These are phyloP conservation scores for Ophiostoma australiae DNA, from an alignment of 2,329 filamentous ascomycete species.

Conservation along the genomic window DNA sequence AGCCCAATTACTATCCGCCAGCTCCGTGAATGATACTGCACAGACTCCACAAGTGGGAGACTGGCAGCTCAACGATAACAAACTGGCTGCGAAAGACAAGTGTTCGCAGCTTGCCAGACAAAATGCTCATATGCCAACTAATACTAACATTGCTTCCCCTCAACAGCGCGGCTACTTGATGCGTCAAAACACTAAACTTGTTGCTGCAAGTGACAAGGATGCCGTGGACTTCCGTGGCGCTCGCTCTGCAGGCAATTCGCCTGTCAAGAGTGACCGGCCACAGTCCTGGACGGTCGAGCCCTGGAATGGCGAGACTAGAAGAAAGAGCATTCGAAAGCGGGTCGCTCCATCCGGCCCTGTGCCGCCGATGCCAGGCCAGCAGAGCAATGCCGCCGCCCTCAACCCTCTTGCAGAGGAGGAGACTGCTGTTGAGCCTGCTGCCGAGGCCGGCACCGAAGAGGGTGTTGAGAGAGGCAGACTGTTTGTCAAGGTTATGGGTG, in stretches of 20 bases:
- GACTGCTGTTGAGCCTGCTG: conserved; percentile 34
- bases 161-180: conserved; percentile 96
- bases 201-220: conserved; percentile 80
- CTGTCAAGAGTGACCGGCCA: conserved; percentile 70
- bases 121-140: conserved; percentile 29
- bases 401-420: conserved; percentile 68
- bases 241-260: conserved; percentile 62
- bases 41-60: conserved; percentile 38
- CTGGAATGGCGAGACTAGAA: conserved; percentile 79
- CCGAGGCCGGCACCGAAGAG: conserved; percentile 61
- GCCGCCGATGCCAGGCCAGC: conserved; percentile 81
- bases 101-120: conserved; percentile 13
- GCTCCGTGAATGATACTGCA: conserved; percentile 22
- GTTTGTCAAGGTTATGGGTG: conserved; percentile 97
- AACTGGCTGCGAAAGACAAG: conserved; percentile 19
- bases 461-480: conserved; percentile 82
- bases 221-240: conserved; percentile 50
- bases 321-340: conserved; percentile 59
- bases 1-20: conserved; percentile 32
- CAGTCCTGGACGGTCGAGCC: conserved; percentile 96
- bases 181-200: conserved; percentile 96
- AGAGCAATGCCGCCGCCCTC: conserved; percentile 67
- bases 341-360: conserved; percentile 53
- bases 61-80: neutral
- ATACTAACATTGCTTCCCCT: conserved; percentile 58